phyloP scores from a whole-genome alignment of 1,284 basidiomycete genomes.

The Tilletia setariae region DNA sequence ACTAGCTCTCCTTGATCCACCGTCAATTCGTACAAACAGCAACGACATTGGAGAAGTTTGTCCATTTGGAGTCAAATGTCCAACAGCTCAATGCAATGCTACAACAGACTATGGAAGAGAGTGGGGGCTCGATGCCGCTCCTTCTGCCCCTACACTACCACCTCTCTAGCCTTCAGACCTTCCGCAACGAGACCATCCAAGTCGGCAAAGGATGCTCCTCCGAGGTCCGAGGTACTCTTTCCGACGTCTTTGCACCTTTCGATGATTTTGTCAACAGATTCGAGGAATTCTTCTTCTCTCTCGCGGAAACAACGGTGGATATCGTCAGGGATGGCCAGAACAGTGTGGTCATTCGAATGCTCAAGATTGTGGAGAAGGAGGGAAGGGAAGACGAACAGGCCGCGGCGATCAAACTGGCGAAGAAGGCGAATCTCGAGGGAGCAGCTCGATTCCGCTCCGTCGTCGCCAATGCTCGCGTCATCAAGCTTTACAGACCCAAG shows the following conservation, averaged over 20 bases:
- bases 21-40: constrained; percentile 91
- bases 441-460: constrained; percentile 46
- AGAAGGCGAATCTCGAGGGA: constrained; percentile 71
- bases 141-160: constrained; percentile 87
- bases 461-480: constrained; percentile 66
- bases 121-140: constrained; percentile 76
- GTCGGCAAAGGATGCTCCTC: constrained; percentile 63
- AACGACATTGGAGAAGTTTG: constrained; percentile 87
- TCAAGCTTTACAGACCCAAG: constrained; percentile 94
- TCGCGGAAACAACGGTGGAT: constrained; percentile 74
- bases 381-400: constrained; percentile 92
- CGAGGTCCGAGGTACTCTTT: constrained; percentile 67
- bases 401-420: constrained; percentile 88
- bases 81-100: constrained; percentile 76
- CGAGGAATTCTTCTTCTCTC: constrained; percentile 77
- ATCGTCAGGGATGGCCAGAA: constrained; percentile 71
- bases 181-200: constrained; percentile 66
- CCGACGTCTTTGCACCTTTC: constrained; percentile 81
- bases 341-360: constrained; percentile 80
- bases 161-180: constrained; percentile 80
- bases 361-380: constrained; percentile 93
- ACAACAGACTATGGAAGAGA: constrained; percentile 68
- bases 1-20: constrained; percentile 83
- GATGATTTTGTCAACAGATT: constrained; percentile 77
- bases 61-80: constrained; percentile 81